Evolutionary conservation across 805 yeast species (phyloP).

Genomic region (Monosporozyma solicola): DNA sequence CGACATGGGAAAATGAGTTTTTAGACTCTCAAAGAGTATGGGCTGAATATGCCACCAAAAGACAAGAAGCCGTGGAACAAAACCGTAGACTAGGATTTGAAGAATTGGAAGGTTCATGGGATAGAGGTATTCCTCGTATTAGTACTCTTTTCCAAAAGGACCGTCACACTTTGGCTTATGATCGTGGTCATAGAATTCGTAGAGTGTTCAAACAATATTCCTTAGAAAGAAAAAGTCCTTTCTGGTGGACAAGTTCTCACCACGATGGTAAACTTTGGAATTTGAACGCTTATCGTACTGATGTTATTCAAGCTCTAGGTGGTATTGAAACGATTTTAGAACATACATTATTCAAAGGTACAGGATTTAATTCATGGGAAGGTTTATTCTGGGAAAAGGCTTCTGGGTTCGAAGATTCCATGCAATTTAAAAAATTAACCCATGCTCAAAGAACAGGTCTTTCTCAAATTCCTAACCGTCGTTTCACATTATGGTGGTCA

Average conservation of each 20-base stretch:
- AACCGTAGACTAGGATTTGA: slow-evolving; percentile 83
- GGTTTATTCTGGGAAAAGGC: slow-evolving; percentile 98
- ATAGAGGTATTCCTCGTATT: slow-evolving; percentile 92
- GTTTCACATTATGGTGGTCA: slow-evolving; percentile 99
- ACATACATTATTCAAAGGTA: slow-evolving; percentile 90
- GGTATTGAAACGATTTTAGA: slow-evolving; percentile 94
- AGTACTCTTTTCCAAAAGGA: slow-evolving; percentile 93
- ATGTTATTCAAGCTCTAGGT: slow-evolving; percentile 93
- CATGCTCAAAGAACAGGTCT: slow-evolving; percentile 97
- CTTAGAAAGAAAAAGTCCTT: slow-evolving; percentile 68
- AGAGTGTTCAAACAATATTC: slow-evolving; percentile 69
- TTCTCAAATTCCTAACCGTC: slow-evolving; percentile 93
- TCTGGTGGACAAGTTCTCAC: slow-evolving; percentile 91
- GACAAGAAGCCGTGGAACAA: slow-evolving; percentile 78
- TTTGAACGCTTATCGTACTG: slow-evolving; percentile 83
- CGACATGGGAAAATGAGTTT: slow-evolving; percentile 96
- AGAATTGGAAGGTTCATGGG: slow-evolving; percentile 93
- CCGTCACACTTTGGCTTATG: slow-evolving; percentile 87
- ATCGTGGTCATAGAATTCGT: slow-evolving; percentile 84
- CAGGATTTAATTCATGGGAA: slow-evolving; percentile 98
- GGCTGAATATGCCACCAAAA: slow-evolving; percentile 90
- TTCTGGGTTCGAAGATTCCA: slow-evolving; percentile 91
- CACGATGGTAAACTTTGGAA: slow-evolving; percentile 98
- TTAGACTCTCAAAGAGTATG: slow-evolving; percentile 91
- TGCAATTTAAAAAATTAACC: slow-evolving; percentile 89